Evolutionary conservation across 2,329 filamentous ascomycete genomes (phyloP).

Genomic region (Colletotrichum aenigma): DNA sequence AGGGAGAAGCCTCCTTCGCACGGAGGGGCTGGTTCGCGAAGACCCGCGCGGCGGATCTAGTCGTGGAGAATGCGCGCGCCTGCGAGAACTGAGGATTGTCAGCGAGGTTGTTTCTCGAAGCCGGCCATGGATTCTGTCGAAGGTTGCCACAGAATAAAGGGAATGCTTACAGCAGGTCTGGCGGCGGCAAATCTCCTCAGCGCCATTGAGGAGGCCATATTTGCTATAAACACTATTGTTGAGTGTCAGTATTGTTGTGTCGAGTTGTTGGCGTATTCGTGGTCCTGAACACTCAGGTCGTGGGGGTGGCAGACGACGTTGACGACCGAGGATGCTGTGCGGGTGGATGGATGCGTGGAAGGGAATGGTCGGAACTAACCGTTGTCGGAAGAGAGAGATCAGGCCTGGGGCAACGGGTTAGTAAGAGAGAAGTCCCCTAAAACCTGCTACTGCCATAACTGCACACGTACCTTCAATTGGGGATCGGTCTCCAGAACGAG

Average conservation of each 20-base stretch:
- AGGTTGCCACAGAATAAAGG: not conserved
- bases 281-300: not conserved
- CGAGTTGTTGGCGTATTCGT: not conserved
- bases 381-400: not conserved
- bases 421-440: not conserved
- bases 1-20: conserved; percentile 90
- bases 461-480: conserved; percentile 1
- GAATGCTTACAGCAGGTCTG: conserved; percentile 57
- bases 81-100: conserved; percentile 62
- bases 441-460: not conserved
- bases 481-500: conserved; percentile 12
- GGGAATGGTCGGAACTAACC: not conserved
- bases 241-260: not conserved
- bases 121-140: conserved; percentile 24
- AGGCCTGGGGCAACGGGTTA: not conserved
- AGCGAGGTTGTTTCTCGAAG: not conserved
- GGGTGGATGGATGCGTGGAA: not conserved
- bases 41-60: conserved; percentile 81
- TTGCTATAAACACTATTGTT: conserved; percentile 23
- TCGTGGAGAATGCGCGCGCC: conserved; percentile 84
- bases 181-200: conserved; percentile 64
- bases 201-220: conserved; percentile 68
- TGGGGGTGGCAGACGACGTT: not conserved
- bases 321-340: not conserved
- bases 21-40: conserved; percentile 85